A percentile compares a stretch with the other conserved stretches of the same genome.
Evolutionary conservation across 2,329 filamentous ascomycete genomes (phyloP).

Genomic region (Xylaria sp.): DNA sequence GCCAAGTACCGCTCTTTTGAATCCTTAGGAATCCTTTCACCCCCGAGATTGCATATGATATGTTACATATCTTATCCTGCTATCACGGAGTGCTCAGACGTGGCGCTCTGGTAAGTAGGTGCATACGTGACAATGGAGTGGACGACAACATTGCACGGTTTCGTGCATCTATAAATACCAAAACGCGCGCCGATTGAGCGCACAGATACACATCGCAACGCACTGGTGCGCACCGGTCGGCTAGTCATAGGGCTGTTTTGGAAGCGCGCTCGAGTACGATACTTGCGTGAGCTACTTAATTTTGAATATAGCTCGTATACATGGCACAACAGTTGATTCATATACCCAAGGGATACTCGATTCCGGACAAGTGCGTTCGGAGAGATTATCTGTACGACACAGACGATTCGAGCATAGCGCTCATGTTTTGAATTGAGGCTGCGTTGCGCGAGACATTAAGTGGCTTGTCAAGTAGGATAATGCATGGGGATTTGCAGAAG

Average conservation of each 20-base stretch:
- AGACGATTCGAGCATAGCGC: slow-evolving; percentile 5
- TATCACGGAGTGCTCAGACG: not conserved
- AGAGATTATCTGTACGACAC: slow-evolving; percentile 9
- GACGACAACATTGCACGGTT: slow-evolving; percentile 9
- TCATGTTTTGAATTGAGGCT: slow-evolving; percentile 15
- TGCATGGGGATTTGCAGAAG: slow-evolving; percentile 20
- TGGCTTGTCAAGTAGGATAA: slow-evolving; percentile 9
- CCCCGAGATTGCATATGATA: slow-evolving; percentile 19
- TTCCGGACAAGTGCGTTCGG: slow-evolving; percentile 9
- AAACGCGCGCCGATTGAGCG: not conserved
- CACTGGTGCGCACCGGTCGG: not conserved
- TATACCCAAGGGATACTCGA: not conserved
- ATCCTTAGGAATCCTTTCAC: not conserved
- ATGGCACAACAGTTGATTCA: not conserved
- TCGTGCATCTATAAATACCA: not conserved
- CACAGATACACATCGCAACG: slow-evolving; percentile 6
- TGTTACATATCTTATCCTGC: not conserved
- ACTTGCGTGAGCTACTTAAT: not conserved
- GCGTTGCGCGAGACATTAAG: slow-evolving; percentile 16
- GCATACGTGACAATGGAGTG: slow-evolving; percentile 10
- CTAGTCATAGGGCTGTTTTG: slow-evolving; percentile 5
- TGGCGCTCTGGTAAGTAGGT: slow-evolving; percentile 7
- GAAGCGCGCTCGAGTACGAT: not conserved
- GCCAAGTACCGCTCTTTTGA: slow-evolving; percentile 9
- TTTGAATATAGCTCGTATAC: not conserved